Percentiles rank a stretch among this genome's conserved stretches.
Evolutionary conservation across 306 rosid genomes (phyloP).

Genomic region (Quercus berberidifolia): DNA sequence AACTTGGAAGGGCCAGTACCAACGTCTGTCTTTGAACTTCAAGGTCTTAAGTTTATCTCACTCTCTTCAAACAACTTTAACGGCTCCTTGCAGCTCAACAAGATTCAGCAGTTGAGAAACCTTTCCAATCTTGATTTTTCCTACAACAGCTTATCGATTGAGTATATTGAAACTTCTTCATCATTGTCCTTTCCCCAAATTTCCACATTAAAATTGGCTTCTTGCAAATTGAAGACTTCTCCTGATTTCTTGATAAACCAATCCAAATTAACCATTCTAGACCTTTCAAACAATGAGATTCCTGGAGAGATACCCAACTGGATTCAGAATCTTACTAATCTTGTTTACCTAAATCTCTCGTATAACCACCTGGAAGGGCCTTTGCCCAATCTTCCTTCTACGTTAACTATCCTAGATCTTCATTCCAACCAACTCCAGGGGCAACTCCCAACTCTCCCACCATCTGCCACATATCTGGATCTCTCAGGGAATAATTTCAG

Average conservation of each 20-base stretch:
- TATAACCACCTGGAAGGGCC: not conserved
- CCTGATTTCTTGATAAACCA: not conserved
- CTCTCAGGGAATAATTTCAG: slow-evolving; percentile 38
- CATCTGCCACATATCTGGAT: not conserved
- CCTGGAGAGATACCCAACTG: not conserved
- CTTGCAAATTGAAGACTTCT: not conserved
- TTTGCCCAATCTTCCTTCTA: not conserved
- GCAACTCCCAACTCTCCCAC: slow-evolving; percentile 9
- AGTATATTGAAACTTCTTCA: not conserved
- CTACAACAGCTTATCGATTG: not conserved
- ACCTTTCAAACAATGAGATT: not conserved
- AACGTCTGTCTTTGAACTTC: not conserved
- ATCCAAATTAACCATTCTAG: not conserved
- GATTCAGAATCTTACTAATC: accelerated
- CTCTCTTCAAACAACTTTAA: slow-evolving; percentile 1
- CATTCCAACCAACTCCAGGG: slow-evolving; percentile 35
- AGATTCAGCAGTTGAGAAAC: not conserved
- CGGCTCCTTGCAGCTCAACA: not conserved
- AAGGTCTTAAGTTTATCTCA: not conserved
- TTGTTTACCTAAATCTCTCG: not conserved
- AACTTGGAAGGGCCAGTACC: slow-evolving; percentile 6
- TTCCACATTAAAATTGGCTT: not conserved
- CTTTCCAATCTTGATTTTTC: not conserved
- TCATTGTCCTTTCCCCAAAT: not conserved
- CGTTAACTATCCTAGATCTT: slow-evolving; percentile 14